Base-by-base conservation (phyloP, 352 stramenopile species). In the Peronosclerospora sorghi region DNA sequence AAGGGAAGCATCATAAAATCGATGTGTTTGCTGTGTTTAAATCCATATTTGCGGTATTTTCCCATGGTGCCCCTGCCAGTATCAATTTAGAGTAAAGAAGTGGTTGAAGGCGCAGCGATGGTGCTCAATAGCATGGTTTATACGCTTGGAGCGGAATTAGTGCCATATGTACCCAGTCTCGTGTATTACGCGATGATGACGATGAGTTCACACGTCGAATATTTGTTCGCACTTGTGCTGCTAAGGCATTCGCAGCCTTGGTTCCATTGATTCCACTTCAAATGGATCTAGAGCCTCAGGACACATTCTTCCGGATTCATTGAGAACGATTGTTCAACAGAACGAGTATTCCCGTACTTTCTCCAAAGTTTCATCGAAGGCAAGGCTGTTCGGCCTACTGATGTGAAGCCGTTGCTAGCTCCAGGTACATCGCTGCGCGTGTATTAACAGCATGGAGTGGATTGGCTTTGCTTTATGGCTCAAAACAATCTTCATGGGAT, bases 361-460 rank as follows among this genome's bases (percentile, higher is more conserved):
- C 51, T 88, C 1, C 64, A 86, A 23, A 69, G 62, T 34, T 65
- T 91, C 15, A 44, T 76, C 4, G 48, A 70, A 39, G 73, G 73
- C 5, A 74, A 80, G 44, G 75, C 69, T 14, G 62, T 90, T 20
- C 45, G 67, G 14, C 45, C 36, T 18, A 59, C 59, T 0, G 53
- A 78, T 15, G 59, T 77, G 4, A 36, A 32, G 12, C 10, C 35
- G 6, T 61, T 66, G 35, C 43, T 87, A 8, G 44, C 54, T 9
- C 32, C 42, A 8, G 39, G 51, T 4, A 50, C 74, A 7, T 30
- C 43, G 15, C 41, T 88, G 2, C 80, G 80, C 2, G 38, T 67
- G 9, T 93, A 93, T 51, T 77, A 93, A 37, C 74, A 84, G 12
- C 73, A 85, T 35, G 80, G 80, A 5, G 62, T 93, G 1, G 62